A percentile compares a stretch with the other conserved stretches of the same genome.
Conservation (phyloP, 1,284 basidiomycete genomes). For the Ganoderma leucocontextum region DNA sequence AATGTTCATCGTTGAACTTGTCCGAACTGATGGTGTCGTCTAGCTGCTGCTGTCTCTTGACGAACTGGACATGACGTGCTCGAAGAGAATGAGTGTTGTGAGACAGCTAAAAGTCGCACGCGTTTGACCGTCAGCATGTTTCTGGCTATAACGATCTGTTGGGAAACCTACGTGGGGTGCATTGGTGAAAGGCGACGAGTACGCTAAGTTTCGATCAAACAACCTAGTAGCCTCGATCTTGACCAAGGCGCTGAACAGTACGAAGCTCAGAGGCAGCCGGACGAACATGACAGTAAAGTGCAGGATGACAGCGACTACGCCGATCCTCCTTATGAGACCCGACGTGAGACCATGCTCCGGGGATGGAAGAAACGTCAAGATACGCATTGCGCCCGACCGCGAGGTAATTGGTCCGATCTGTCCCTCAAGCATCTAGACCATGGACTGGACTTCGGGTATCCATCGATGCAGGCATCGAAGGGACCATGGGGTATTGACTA, state of each 20-base stretch:
- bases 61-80: constrained; percentile 46
- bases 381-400: neutral
- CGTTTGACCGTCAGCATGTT: neutral
- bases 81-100: constrained; percentile 50
- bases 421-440: neutral
- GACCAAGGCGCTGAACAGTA: constrained; percentile 22
- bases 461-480: neutral
- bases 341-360: neutral
- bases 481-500: neutral
- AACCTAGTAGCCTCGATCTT: constrained; percentile 40
- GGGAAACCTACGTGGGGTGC: constrained; percentile 47
- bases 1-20: constrained; percentile 56
- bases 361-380: neutral
- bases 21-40: constrained; percentile 40
- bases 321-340: neutral
- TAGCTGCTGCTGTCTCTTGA: constrained; percentile 46
- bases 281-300: constrained; percentile 16
- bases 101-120: constrained; percentile 44
- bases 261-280: constrained; percentile 9
- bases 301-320: neutral
- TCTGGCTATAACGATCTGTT: neutral
- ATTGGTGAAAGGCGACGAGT: constrained; percentile 54
- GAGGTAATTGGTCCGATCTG: neutral
- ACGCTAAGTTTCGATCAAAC: constrained; percentile 56
- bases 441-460: neutral